Percentiles rank a stretch among this genome's conserved stretches.
Evolutionary conservation across 2,329 filamentous ascomycete species (phyloP).

Genomic region (Metarhizium rileyi): DNA sequence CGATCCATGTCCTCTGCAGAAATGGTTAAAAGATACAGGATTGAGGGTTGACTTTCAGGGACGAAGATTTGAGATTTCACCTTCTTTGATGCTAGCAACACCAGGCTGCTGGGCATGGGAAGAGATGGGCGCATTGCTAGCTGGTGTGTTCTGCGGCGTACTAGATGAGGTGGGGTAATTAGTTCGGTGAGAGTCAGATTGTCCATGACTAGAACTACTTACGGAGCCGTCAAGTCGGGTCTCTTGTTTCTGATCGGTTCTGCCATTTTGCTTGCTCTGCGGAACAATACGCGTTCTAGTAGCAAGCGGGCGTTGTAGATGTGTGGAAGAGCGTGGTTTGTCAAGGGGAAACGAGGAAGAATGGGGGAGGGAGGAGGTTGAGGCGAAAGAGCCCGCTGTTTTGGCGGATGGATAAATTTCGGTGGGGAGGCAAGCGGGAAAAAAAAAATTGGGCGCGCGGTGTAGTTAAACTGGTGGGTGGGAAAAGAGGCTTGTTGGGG

Average conservation of each 20-base stretch:
- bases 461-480: slow-evolving; percentile 19
- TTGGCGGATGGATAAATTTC: slow-evolving; percentile 29
- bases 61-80: slow-evolving; percentile 48
- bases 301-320: slow-evolving; percentile 15
- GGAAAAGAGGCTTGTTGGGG: slow-evolving; percentile 22
- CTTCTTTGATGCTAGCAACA: slow-evolving; percentile 93
- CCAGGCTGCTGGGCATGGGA: slow-evolving; percentile 94
- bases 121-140: slow-evolving; percentile 91
- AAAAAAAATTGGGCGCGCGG: slow-evolving; percentile 21
- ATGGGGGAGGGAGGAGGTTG: slow-evolving; percentile 22
- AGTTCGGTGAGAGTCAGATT: slow-evolving; percentile 18
- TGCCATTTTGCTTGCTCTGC: slow-evolving; percentile 39
- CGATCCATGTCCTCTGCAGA: slow-evolving; percentile 79
- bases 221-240: slow-evolving; percentile 49
- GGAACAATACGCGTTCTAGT: not conserved
- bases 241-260: slow-evolving; percentile 57
- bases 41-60: no score
- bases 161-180: slow-evolving; percentile 47
- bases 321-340: slow-evolving; percentile 18
- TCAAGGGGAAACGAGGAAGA: slow-evolving; percentile 17
- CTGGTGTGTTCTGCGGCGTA: slow-evolving; percentile 96
- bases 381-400: slow-evolving; percentile 17
- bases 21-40: not conserved
- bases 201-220: slow-evolving; percentile 25
- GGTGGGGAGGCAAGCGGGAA: slow-evolving; percentile 25